These are phyloP conservation scores for Microascus cirrosus DNA, from an alignment of 2,329 filamentous ascomycete genomes.

Conservation along the genomic window DNA sequence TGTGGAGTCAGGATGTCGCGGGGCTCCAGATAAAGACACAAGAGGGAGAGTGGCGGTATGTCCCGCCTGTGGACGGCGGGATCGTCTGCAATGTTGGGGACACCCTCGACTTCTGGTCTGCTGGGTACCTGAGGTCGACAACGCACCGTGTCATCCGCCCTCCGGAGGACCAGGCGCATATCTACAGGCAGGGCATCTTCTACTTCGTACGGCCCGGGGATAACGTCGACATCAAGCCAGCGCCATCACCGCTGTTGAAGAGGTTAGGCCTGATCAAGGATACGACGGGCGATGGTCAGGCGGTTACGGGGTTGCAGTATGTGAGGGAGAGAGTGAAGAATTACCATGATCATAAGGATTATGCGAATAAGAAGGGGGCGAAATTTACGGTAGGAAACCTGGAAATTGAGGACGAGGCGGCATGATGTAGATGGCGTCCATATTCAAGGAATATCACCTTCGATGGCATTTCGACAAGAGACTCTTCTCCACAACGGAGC, in stretches of 20 bases:
- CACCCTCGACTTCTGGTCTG: constrained; percentile 17
- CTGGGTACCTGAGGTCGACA: constrained; percentile 19
- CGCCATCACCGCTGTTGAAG: constrained; percentile 15
- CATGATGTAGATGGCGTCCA: constrained; percentile 2
- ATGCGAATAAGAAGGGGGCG: constrained; percentile 24
- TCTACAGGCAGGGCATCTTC: constrained; percentile 20
- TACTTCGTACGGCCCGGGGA: constrained; percentile 24
- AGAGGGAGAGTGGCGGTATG: constrained; percentile 29
- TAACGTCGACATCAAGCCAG: constrained; percentile 16
- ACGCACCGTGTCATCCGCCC: constrained; percentile 22
- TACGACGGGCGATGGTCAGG: constrained; percentile 13
- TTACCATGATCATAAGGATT: constrained; percentile 25
- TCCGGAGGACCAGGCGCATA: constrained; percentile 19
- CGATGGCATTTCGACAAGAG: too few relatives aligned
- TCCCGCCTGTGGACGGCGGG: constrained; percentile 28
- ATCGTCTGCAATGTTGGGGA: constrained; percentile 31
- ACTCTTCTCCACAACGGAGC: too few relatives aligned
- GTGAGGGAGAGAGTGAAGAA: constrained; percentile 27
- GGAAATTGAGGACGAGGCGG: constrained; percentile 26
- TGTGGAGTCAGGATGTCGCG: constrained; percentile 42
- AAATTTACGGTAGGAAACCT: constrained; percentile 25
- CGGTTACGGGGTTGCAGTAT: constrained; percentile 25
- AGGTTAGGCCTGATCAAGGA: constrained; percentile 14
- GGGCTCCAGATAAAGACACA: constrained; percentile 34
- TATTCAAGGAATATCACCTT: too few relatives aligned